These are phyloP conservation scores for Colletotrichum sp. DNA, from an alignment of 2,329 filamentous ascomycete genomes.

Conservation along the genomic window DNA sequence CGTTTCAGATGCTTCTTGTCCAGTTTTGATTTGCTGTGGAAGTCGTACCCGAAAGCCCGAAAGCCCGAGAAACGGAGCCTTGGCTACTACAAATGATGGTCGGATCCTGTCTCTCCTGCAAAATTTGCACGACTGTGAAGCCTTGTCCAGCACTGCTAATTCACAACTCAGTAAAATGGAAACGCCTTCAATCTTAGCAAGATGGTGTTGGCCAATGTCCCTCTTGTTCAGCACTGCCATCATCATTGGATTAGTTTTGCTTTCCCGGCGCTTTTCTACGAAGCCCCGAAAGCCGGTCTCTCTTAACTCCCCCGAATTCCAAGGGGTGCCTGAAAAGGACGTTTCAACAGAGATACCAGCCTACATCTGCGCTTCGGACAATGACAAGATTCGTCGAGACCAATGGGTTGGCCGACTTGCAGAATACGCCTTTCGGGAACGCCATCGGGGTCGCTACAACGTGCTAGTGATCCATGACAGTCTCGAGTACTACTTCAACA, in stretches of 20 bases:
- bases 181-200: background rate
- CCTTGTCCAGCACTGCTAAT: background rate
- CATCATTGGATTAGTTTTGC: background rate
- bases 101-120: background rate
- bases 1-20: fast-evolving
- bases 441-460: background rate
- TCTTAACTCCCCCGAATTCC: background rate
- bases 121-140: background rate
- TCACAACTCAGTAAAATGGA: background rate
- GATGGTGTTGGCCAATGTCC: background rate
- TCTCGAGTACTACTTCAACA: background rate
- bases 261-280: background rate
- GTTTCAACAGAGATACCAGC: background rate
- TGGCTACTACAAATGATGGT: background rate
- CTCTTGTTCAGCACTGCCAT: background rate
- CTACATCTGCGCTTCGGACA: background rate
- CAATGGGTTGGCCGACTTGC: background rate
- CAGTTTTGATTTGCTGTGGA: background rate
- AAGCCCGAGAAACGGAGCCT: background rate
- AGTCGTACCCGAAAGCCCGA: background rate
- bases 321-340: background rate
- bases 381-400: background rate
- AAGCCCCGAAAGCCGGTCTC: background rate
- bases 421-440: background rate
- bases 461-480: background rate